Base-by-base conservation (phyloP, 257 asterid genomes). In the Catharanthus roseus region DNA sequence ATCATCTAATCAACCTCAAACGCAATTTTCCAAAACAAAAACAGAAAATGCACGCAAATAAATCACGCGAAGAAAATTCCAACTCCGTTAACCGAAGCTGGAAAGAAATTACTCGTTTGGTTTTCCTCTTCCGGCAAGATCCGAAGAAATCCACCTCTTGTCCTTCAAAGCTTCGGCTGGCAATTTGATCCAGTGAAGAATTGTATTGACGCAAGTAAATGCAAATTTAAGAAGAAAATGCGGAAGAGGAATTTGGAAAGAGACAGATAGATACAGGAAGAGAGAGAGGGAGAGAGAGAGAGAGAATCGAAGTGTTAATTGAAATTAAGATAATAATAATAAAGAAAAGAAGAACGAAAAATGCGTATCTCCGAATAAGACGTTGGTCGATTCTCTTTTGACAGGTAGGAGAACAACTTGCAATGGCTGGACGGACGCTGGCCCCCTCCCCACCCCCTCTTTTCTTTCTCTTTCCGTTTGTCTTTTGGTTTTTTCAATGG, bases 331-430 rank as follows among this genome's bases (percentile, higher is more conserved):
- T 41, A 10, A n/a, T n/a, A n/a, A n/a, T n/a, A 71, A 51, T 34
- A 34, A 13, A 28, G 69, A 71, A 51, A 50, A 63, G 64, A 38
- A 61, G 58, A 74, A 45, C 71, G 72, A 54, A 24, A 79, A 66
- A 53, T 74, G 78, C 78, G 86, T 78, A 68, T 75, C 73, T 80
- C 77, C 81, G 82, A 78, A 77, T 78, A 79, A 78, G 82, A 79
- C 83, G 87, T 74, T 74, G 83, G 79, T 75, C 72, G 67, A 65
- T 73, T 63, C 67, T 60, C 29, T 78, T 69, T 18, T 67, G 88
- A 83, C 65, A 49, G 86, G 76, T 56, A 72, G 73, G 58, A 44
- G 67, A 64, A 73, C 77, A 74, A 74, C 51, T 74, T 66, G 75
- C 53, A 38, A 31, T 53, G 65, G 64, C 62, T 69, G 73, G 49